These are phyloP conservation scores for Dryas integrifolia DNA, from an alignment of 331 rosid species.

Conservation along the genomic window DNA sequence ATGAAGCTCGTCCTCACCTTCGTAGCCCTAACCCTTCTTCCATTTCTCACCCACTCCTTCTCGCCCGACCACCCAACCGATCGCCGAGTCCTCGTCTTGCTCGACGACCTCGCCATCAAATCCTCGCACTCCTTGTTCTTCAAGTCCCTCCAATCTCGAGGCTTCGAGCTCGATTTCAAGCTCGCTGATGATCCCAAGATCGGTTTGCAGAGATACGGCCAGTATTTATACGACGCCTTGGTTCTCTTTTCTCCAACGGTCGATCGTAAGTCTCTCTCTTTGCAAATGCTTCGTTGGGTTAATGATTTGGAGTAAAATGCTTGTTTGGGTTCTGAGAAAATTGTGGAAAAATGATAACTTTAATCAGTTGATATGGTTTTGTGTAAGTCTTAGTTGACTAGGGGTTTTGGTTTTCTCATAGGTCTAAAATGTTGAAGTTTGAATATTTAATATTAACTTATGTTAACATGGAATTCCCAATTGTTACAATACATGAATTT, in stretches of 20 bases:
- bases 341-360: neutral
- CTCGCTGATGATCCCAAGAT: slow-evolving; percentile 90
- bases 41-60: slow-evolving; percentile 64
- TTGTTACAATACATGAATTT: neutral
- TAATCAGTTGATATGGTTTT: neutral
- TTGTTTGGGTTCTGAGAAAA: neutral
- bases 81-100: slow-evolving; percentile 78
- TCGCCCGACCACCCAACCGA: slow-evolving; percentile 66
- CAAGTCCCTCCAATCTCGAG: slow-evolving; percentile 81
- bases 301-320: no score
- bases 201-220: slow-evolving; percentile 76
- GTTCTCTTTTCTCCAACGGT: slow-evolving; percentile 71
- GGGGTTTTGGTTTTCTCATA: no score
- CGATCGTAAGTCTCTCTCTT: slow-evolving; percentile 54
- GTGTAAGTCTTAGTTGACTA: no score
- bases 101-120: slow-evolving; percentile 81
- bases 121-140: slow-evolving; percentile 86
- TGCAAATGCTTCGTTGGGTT: neutral
- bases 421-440: no score
- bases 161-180: slow-evolving; percentile 88
- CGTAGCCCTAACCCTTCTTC: slow-evolving; percentile 54
- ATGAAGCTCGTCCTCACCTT: slow-evolving; percentile 57
- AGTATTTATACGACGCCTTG: slow-evolving; percentile 74
- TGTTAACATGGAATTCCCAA: no score
- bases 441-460: no score